A percentile compares a stretch with the other conserved stretches of the same genome.
These are phyloP conservation scores for Hydnomerulius pinastri DNA, from an alignment of 768 basidiomycete species.

Conservation along the genomic window DNA sequence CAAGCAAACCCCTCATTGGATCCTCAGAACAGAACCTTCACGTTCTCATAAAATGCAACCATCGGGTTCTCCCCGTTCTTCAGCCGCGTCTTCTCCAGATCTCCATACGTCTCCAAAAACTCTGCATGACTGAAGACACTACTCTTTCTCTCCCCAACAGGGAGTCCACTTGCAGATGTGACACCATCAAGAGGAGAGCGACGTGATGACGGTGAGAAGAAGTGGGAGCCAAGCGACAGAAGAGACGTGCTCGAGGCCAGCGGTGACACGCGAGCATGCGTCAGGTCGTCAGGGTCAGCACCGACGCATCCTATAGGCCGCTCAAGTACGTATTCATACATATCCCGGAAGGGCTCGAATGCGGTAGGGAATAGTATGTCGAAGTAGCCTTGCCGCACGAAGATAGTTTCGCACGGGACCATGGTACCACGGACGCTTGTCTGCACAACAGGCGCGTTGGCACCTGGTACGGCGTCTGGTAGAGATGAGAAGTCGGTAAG, in stretches of 20 bases:
- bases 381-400: constrained; percentile 95
- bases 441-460: constrained; percentile 90
- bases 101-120: constrained; percentile 86
- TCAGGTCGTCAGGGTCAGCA: constrained; percentile 19
- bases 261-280: constrained; percentile 49
- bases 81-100: constrained; percentile 67
- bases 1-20: background rate
- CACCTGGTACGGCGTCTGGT: constrained; percentile 73
- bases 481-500: constrained; percentile 90
- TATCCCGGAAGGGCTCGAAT: constrained; percentile 81
- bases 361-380: constrained; percentile 99
- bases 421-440: constrained; percentile 84
- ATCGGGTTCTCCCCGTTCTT: constrained; percentile 87
- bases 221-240: constrained; percentile 56
- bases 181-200: constrained; percentile 71
- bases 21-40: constrained; percentile 82
- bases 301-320: constrained; percentile 43
- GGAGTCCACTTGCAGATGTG: constrained; percentile 70
- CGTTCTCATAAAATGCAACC: constrained; percentile 89
- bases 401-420: constrained; percentile 86
- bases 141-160: constrained; percentile 79
- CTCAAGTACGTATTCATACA: constrained; percentile 84
- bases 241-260: constrained; percentile 51
- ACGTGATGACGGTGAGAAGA: constrained; percentile 63
- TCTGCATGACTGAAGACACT: constrained; percentile 86